These are phyloP conservation scores for Echria macrotheca DNA, from an alignment of 495 filamentous ascomycete species.

Conservation along the genomic window DNA sequence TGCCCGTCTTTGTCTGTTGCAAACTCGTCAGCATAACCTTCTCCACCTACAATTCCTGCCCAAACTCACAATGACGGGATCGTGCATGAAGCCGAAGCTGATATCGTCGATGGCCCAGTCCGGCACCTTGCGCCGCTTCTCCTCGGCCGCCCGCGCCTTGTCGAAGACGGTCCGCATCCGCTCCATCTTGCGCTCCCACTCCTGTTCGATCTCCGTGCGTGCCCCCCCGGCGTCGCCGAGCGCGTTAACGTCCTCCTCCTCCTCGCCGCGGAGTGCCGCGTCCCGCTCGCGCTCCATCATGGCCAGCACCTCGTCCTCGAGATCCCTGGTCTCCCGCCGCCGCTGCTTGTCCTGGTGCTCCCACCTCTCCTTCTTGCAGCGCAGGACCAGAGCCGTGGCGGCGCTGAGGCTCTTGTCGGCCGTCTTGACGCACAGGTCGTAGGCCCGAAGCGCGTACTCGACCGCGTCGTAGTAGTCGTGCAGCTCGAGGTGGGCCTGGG, in stretches of 20 bases:
- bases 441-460: constrained; percentile 63
- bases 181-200: constrained; percentile 54
- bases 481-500: constrained; percentile 74
- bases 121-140: constrained; percentile 63
- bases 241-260: no score
- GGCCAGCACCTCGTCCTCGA: constrained; percentile 51
- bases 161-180: constrained; percentile 59
- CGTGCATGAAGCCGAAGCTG: constrained; percentile 86
- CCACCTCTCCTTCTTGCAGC: constrained; percentile 75
- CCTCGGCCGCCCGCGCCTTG: constrained; percentile 40
- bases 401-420: constrained; percentile 56
- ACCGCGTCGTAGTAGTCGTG: constrained; percentile 71
- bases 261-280: constrained; percentile 19
- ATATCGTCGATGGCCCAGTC: constrained; percentile 88
- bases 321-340: constrained; percentile 38
- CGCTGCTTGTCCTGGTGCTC: constrained; percentile 50
- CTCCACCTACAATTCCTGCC: no score
- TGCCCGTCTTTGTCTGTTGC: constrained; percentile 69
- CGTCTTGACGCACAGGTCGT: constrained; percentile 58
- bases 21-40: constrained; percentile 9
- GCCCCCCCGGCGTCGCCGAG: constrained; percentile 45
- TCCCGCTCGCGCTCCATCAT: constrained; percentile 32
- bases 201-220: constrained; percentile 45
- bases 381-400: constrained; percentile 62
- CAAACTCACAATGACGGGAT: constrained; percentile 68